Evolutionary conservation across 495 filamentous ascomycete genomes (phyloP).

Genomic region (Platismatia glauca): DNA sequence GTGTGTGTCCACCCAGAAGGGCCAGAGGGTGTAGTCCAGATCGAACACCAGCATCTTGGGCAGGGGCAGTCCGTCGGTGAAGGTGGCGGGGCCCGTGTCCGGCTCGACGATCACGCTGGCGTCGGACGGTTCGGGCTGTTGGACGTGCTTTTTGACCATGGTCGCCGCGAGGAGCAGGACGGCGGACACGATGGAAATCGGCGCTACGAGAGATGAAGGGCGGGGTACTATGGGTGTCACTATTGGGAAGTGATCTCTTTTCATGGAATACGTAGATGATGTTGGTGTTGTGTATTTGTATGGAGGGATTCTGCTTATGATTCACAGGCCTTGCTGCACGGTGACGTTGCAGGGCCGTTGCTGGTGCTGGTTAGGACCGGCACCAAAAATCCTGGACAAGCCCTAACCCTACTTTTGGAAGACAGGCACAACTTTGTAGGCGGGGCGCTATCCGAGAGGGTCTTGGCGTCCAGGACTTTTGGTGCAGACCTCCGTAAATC

Average conservation of each 20-base stretch:
- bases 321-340: no score
- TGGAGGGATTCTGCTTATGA: no score
- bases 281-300: not conserved
- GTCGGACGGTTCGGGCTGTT: constrained; percentile 9
- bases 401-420: no score
- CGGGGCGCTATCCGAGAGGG: no score
- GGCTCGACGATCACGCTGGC: constrained; percentile 8
- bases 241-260: not conserved
- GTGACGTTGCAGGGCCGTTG: not conserved
- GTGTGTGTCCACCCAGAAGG: constrained; percentile 95
- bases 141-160: constrained; percentile 15
- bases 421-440: no score
- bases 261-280: not conserved
- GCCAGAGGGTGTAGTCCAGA: constrained; percentile 95
- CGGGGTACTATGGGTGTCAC: not conserved
- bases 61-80: constrained; percentile 70
- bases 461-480: no score
- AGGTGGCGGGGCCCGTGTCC: constrained; percentile 44
- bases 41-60: constrained; percentile 87
- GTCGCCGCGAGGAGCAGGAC: not conserved
- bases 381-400: no score
- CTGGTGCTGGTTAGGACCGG: no score
- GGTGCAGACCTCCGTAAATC: no score
- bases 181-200: not conserved
- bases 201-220: not conserved